Base-by-base conservation (phyloP, 2,329 filamentous ascomycete genomes). In the Paraconiothyrium sp. region DNA sequence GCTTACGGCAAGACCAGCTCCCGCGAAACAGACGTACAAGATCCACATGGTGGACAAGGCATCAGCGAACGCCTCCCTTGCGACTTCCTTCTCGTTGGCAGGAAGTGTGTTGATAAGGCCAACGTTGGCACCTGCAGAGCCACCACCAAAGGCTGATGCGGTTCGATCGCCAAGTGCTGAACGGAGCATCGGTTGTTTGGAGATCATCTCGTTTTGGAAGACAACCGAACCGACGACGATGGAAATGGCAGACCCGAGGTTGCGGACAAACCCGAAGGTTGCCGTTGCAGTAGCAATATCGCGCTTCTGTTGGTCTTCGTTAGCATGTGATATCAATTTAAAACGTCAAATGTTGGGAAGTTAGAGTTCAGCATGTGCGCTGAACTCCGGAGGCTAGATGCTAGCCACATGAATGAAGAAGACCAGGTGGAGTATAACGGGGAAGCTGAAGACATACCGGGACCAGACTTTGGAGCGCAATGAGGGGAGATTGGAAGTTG, bases 221-320 rank as follows among this genome's bases (percentile, higher is more conserved):
- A 94, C 85, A 49, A 92, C 90, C n/a, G 90, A 88, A 27, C 92
- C 92, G 43, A 93, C 83, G 1, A 92, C 90, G 56, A 93, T 85
- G 0, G 88, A 89, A 22, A 89, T 85, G 2, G 88, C 85, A 0
- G 88, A 91, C 10, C 88, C 89, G 3, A 93, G 80, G 67, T 91
- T 90, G 22, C 91, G 87, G 8, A 89, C 83, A 72, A 92, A 91
- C 9, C 85, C 83, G 65, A 91, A 89, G 1, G 88, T 89, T 0
- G 89, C 85, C 0, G 89, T 92, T 0, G 87, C 89, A 1, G 88
- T 85, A n/a, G 88, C 90, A 50, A 90, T 89, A 67, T 92, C 89
- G 32, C 84, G 82, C 46, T 77, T 77, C 75, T 77, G 37, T 24
- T 35, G 24, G 44, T 54, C 44, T 27, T 6, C 52, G 48, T 73